Evolutionary conservation across 2,329 filamentous ascomycete species (phyloP).

Genomic region (Paecilomyces niveus): DNA sequence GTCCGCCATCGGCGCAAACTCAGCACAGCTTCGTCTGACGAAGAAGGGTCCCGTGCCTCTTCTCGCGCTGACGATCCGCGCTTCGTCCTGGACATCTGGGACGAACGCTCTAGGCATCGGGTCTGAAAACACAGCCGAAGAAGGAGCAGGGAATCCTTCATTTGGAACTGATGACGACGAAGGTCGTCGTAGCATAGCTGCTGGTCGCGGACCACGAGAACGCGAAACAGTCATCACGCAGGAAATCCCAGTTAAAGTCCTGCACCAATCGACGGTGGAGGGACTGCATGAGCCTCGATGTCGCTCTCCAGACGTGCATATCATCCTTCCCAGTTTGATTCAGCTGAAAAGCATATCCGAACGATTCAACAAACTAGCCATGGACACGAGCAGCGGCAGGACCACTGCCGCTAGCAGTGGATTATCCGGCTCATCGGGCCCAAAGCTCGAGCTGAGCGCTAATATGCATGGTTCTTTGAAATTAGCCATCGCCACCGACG

Average conservation of each 20-base stretch:
- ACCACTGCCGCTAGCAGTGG: constrained; percentile 23
- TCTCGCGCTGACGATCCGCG: constrained; percentile 82
- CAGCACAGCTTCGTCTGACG: constrained; percentile 79
- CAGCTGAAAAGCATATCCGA: constrained; percentile 93
- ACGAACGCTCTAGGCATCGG: constrained; percentile 52
- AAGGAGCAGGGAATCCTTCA: not conserved
- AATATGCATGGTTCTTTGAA: constrained; percentile 90
- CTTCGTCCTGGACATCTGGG: constrained; percentile 38
- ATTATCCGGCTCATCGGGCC: constrained; percentile 22
- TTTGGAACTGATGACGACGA: constrained; percentile 25
- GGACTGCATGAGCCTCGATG: constrained; percentile 89
- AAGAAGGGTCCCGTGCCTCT: constrained; percentile 86
- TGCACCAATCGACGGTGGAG: constrained; percentile 76
- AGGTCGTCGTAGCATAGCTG: constrained; percentile 18
- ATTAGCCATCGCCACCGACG: constrained; percentile 73
- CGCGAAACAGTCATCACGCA: constrained; percentile 91
- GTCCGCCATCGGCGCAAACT: constrained; percentile 73
- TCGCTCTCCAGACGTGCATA: constrained; percentile 87
- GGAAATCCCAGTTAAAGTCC: constrained; percentile 88
- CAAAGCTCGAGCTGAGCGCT: constrained; percentile 77
- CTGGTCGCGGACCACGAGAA: constrained; percentile 50
- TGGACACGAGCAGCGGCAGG: constrained; percentile 23
- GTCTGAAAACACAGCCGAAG: constrained; percentile 29
- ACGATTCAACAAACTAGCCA: constrained; percentile 81
- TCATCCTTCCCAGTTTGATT: constrained; percentile 76